Conservation (phyloP, 768 basidiomycete genomes). For the Russula sp. region DNA sequence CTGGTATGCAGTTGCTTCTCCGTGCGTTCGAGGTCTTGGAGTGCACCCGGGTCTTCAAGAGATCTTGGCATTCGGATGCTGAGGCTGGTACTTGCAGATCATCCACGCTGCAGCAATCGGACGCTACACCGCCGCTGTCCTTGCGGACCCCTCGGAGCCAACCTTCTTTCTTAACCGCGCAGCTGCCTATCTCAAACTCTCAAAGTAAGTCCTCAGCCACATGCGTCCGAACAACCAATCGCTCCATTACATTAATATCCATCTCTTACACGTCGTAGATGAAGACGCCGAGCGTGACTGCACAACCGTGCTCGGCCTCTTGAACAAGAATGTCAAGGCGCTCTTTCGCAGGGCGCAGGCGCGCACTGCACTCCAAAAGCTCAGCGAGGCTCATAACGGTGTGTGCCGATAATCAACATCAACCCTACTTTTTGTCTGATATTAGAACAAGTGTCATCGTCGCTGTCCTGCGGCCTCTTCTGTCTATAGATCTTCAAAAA, state of each 20-base stretch:
- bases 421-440: background rate
- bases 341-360: conserved; percentile 79
- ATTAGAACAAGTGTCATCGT: conserved; percentile 13
- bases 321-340: conserved; percentile 67
- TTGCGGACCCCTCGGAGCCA: conserved; percentile 68
- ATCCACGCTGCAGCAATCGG: conserved; percentile 75
- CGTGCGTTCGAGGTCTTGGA: too few relatives aligned
- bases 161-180: conserved; percentile 86
- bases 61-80: too few relatives aligned
- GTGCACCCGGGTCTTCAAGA: too few relatives aligned
- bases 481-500: conserved; percentile 53
- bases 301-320: conserved; percentile 55
- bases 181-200: conserved; percentile 89
- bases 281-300: conserved; percentile 47
- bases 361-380: conserved; percentile 50
- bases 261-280: background rate
- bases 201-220: conserved; percentile 70
- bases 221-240: background rate
- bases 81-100: too few relatives aligned
- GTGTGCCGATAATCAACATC: conserved; percentile 31
- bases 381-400: conserved; percentile 65
- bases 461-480: background rate
- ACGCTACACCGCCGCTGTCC: conserved; percentile 78
- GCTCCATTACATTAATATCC: too few relatives aligned
- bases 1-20: too few relatives aligned